Conservation (phyloP, 306 rosid species). For the Acmispon strigosus region DNA sequence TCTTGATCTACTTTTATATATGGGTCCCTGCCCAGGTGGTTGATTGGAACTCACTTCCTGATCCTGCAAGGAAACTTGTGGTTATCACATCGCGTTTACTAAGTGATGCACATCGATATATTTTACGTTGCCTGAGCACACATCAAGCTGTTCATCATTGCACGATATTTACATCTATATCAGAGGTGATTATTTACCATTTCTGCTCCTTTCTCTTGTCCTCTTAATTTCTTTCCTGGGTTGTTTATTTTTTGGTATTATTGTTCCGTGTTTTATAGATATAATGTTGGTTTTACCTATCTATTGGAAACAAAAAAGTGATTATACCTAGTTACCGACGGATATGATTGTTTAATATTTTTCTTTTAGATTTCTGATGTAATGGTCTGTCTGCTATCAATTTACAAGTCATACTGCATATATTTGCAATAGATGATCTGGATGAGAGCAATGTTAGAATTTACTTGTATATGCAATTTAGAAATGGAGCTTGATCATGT, state of each 20-base stretch:
- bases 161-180: conserved; percentile 69
- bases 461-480: neutral
- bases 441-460: conserved; percentile 1
- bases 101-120: conserved; percentile 88
- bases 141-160: conserved; percentile 65
- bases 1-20: conserved; percentile 8
- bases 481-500: neutral
- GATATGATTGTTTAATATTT: neutral
- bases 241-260: neutral
- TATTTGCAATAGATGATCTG: neutral
- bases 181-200: conserved; percentile 61
- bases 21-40: conserved; percentile 46
- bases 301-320: neutral
- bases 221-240: neutral
- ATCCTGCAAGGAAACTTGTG: conserved; percentile 52
- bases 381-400: neutral
- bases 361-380: neutral
- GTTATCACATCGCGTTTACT: conserved; percentile 67
- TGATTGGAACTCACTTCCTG: conserved; percentile 56
- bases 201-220: conserved; percentile 2
- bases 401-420: neutral
- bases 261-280: neutral
- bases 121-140: conserved; percentile 74
- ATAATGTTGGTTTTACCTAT: neutral
- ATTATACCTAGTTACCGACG: neutral